Evolutionary conservation across 2,329 filamentous ascomycete species (phyloP).

Genomic region (Mycosphaerella arachidis): DNA sequence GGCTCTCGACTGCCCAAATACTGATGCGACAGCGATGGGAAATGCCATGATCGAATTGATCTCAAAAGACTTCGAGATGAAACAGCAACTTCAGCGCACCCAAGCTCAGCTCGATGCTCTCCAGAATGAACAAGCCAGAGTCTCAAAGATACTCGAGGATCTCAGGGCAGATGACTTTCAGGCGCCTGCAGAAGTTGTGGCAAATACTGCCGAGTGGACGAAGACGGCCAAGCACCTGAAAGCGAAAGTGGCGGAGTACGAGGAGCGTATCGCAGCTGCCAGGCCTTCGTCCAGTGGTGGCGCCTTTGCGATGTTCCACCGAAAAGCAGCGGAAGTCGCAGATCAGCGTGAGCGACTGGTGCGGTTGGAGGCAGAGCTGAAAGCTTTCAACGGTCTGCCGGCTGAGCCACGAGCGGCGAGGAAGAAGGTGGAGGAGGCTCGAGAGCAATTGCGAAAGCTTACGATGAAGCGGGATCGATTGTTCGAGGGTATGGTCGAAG

Average conservation of each 20-base stretch:
- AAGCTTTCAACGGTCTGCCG: conserved; percentile 66
- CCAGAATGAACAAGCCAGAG: conserved; percentile 20
- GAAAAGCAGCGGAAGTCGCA: conserved; percentile 56
- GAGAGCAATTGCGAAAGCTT: conserved; percentile 58
- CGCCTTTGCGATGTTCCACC: conserved; percentile 53
- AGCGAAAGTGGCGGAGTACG: conserved; percentile 63
- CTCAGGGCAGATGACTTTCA: conserved; percentile 32
- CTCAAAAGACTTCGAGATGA: conserved; percentile 24
- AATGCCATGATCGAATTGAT: conserved; percentile 14
- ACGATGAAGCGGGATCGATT: conserved; percentile 63
- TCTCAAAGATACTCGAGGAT: conserved; percentile 20
- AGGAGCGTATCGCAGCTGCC: conserved; percentile 30
- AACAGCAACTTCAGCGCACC: conserved; percentile 25
- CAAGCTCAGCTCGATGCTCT: conserved; percentile 25
- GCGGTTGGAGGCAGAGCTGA: conserved; percentile 58
- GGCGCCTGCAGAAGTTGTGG: conserved; percentile 55
- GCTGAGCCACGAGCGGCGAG: conserved; percentile 65
- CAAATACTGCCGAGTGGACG: conserved; percentile 69
- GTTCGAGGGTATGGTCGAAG: conserved; percentile 64
- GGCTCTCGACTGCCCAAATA: conserved; percentile 32
- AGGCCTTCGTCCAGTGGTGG: conserved; percentile 39
- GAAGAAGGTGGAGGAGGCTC: conserved; percentile 63
- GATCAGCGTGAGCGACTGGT: conserved; percentile 55
- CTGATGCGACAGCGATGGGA: conserved; percentile 25
- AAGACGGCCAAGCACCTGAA: conserved; percentile 64